Base-by-base conservation (phyloP, 1,284 basidiomycete genomes). In the Leccinum fallax region DNA sequence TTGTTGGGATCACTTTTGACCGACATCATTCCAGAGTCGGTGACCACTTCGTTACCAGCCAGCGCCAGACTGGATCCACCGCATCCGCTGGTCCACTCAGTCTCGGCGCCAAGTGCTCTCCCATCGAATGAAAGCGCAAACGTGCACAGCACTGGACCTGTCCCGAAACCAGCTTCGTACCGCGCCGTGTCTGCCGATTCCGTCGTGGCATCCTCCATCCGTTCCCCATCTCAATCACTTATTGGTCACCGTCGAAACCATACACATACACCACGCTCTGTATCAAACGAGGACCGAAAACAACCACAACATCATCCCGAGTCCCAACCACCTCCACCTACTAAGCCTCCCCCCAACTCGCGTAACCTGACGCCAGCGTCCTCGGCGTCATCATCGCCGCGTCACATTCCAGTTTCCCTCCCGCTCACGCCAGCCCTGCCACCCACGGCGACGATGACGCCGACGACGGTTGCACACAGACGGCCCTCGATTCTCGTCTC, bases 321-420 rank as follows among this genome's bases (percentile, higher is more conserved):
- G 3, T 34, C 34, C 2, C 71, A 66, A 15, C 66, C 52, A 4
- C 61, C 62, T 1, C 60, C 5, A 2, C 55, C 61, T 5, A 73
- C 67, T 46, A 76, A 70, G 21, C 74, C 74, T 4, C 69, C 70
- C 0, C 67, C 75, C 26, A 77, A 74, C 57, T 70, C 67, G 11
- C 80, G 80, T 30, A 79, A 74, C 57, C 72, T 79, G 54, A 85
- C 83, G 0, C 85, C 85, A 1, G 69, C 76, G 0, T 89, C 88
- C 0, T 89, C 87, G 0, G 80, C 81, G 8, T 78, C 85, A 0
- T 83, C 87, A 0, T 89, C 88, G 7, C 88, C 88, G 0, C 81
- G 79, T 13, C 81, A 81, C 55, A 59, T 76, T 0, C 71, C 80
- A 10, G 66, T 71, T 4, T 65, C 77, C 0, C 76, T 88, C 0